Evolutionary conservation across 2,329 filamentous ascomycete genomes (phyloP).

Genomic region (Plectosphaerella sp.): DNA sequence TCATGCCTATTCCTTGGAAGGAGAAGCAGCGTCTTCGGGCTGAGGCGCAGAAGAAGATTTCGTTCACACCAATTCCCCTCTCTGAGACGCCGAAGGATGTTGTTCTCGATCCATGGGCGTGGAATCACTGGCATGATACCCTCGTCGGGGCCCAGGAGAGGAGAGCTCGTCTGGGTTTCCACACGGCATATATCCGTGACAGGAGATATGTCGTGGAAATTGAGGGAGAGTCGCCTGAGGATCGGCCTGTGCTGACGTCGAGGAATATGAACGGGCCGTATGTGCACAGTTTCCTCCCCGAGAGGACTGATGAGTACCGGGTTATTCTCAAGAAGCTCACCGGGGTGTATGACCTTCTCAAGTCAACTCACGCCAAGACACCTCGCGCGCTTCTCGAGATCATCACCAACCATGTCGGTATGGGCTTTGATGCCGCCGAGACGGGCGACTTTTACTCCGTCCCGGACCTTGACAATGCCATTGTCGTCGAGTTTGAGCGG

Average conservation of each 20-base stretch:
- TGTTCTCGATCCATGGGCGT: conserved; percentile 23
- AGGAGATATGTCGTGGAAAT: not conserved
- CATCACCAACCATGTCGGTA: conserved; percentile 12
- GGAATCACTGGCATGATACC: conserved; percentile 21
- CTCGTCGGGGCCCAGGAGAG: conserved; percentile 16
- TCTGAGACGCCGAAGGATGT: conserved; percentile 3
- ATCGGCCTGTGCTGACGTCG: conserved; percentile 14
- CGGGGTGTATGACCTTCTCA: conserved; percentile 16
- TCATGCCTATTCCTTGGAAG: conserved; percentile 26
- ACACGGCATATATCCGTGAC: not conserved
- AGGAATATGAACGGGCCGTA: conserved; percentile 24
- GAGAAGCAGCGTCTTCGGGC: conserved; percentile 9
- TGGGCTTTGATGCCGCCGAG: not conserved
- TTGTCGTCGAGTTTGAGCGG: conserved; percentile 2
- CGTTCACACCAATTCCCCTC: conserved; percentile 9
- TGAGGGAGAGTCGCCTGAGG: not conserved
- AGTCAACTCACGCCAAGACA: conserved; percentile 13
- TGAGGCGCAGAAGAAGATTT: conserved; percentile 1
- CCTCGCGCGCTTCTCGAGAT: conserved; percentile 21
- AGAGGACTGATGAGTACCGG: conserved; percentile 18
- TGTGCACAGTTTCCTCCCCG: conserved; percentile 16
- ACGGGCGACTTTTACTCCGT: conserved; percentile 2
- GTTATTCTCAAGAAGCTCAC: conserved; percentile 16
- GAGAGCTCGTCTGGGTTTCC: conserved; percentile 9
- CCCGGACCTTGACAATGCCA: not conserved